Percentiles rank a stretch among this genome's conserved stretches.
These are phyloP conservation scores for Daldinia decipiens DNA, from an alignment of 495 filamentous ascomycete species.

Conservation along the genomic window DNA sequence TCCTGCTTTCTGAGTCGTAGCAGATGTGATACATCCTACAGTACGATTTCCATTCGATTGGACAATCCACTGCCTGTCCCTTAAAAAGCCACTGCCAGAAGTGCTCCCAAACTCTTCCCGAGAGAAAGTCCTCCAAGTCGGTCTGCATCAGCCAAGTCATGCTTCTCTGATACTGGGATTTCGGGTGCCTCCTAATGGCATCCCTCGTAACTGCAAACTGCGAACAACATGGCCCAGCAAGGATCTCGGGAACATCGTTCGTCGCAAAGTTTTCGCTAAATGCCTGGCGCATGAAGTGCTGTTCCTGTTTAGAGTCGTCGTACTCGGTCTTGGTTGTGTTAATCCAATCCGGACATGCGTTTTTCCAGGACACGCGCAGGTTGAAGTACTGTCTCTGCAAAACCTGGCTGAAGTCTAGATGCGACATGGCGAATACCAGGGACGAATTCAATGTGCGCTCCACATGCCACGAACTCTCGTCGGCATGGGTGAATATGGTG, in stretches of 20 bases:
- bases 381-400: slow-evolving; percentile 60
- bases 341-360: slow-evolving; percentile 64
- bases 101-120: slow-evolving; percentile 80
- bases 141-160: slow-evolving; percentile 76
- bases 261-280: slow-evolving; percentile 46
- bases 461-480: slow-evolving; percentile 75
- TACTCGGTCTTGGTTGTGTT: slow-evolving; percentile 63
- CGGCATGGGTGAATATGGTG: slow-evolving; percentile 75
- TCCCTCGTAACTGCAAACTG: slow-evolving; percentile 73
- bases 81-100: slow-evolving; percentile 79
- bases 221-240: slow-evolving; percentile 70
- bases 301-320: slow-evolving; percentile 69
- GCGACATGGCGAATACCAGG: slow-evolving; percentile 53
- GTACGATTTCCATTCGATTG: slow-evolving; percentile 58
- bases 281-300: slow-evolving; percentile 60
- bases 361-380: slow-evolving; percentile 62
- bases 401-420: slow-evolving; percentile 56
- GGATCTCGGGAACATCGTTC: slow-evolving; percentile 60
- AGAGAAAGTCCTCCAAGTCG: slow-evolving; percentile 70
- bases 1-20: slow-evolving; percentile 39
- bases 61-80: slow-evolving; percentile 66
- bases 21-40: slow-evolving; percentile 52
- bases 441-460: slow-evolving; percentile 57
- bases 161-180: slow-evolving; percentile 68
- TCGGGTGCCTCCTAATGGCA: slow-evolving; percentile 66